Evolutionary conservation across 371 early-diverging fungal genomes (phyloP).

Genomic region (Syncephalastrum contaminatum): DNA sequence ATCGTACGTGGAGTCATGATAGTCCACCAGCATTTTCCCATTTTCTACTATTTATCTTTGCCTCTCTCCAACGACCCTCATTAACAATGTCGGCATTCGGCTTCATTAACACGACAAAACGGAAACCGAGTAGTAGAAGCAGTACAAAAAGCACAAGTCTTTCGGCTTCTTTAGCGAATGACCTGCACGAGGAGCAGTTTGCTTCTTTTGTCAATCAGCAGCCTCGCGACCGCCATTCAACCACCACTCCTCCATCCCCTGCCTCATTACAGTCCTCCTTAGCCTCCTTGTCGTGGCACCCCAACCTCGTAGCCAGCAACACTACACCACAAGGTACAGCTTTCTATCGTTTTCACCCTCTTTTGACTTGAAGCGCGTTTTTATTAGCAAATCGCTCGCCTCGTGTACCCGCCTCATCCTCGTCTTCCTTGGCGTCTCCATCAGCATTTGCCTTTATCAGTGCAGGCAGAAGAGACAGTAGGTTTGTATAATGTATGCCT

Average conservation of each 20-base stretch:
- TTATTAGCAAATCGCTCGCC: too few species aligned
- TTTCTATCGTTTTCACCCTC: not conserved
- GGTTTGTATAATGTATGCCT: too few species aligned
- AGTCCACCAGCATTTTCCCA: too few species aligned
- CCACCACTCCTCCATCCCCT: not conserved
- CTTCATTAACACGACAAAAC: slow-evolving; percentile 8
- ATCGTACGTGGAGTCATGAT: too few species aligned
- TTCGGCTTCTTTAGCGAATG: slow-evolving; percentile 14
- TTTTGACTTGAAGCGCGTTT: too few species aligned
- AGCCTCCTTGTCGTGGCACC: not conserved
- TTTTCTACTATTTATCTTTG: too few species aligned
- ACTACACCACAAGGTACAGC: not conserved
- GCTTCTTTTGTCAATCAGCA: slow-evolving; percentile 13
- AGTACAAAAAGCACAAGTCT: not conserved
- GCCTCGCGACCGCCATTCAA: not conserved
- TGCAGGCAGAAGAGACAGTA: too few species aligned
- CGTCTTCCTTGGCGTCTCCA: too few species aligned
- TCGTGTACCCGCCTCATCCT: too few species aligned
- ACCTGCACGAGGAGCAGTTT: slow-evolving; percentile 8
- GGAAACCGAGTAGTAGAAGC: not conserved
- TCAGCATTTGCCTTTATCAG: too few species aligned
- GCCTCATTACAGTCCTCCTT: not conserved
- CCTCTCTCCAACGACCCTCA: not conserved
- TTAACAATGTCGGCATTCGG: slow-evolving; percentile 9
- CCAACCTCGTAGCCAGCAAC: not conserved